Evolutionary conservation across 306 rosid genomes (phyloP).

Genomic region (Vigna radiata): DNA sequence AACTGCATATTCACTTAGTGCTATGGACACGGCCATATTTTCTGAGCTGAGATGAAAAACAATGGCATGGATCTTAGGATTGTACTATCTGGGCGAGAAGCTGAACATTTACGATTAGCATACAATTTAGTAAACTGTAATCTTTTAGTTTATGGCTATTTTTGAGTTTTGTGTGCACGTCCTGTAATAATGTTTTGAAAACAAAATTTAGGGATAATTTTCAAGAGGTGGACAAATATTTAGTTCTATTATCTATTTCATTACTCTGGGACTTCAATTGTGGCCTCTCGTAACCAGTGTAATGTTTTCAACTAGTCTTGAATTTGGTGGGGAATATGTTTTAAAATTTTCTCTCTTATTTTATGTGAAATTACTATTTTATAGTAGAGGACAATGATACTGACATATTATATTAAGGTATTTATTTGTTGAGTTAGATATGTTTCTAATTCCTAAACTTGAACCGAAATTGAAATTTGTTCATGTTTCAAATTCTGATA

Average conservation of each 20-base stretch:
- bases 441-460: too few species aligned
- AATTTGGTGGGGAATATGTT: slow-evolving; percentile 21
- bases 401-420: slow-evolving; percentile 3
- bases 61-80: background rate
- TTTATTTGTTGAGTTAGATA: background rate
- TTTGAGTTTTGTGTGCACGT: background rate
- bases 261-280: background rate
- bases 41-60: slow-evolving; percentile 17
- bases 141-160: background rate
- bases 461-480: too few species aligned
- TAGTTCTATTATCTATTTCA: background rate
- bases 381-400: slow-evolving; percentile 14
- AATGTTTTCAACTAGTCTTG: background rate
- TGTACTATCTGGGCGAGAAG: slow-evolving; percentile 10
- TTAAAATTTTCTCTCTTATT: background rate
- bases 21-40: background rate
- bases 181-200: background rate
- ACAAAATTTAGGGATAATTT: background rate
- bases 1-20: background rate
- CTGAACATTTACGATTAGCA: background rate
- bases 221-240: background rate
- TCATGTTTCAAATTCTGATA: too few species aligned
- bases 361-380: background rate
- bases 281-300: background rate
- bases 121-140: background rate